Evolutionary conservation across 2,329 filamentous ascomycete species (phyloP), one percentile per base, ranked within the genome.

Genomic region (Exophiala viscosa): DNA sequence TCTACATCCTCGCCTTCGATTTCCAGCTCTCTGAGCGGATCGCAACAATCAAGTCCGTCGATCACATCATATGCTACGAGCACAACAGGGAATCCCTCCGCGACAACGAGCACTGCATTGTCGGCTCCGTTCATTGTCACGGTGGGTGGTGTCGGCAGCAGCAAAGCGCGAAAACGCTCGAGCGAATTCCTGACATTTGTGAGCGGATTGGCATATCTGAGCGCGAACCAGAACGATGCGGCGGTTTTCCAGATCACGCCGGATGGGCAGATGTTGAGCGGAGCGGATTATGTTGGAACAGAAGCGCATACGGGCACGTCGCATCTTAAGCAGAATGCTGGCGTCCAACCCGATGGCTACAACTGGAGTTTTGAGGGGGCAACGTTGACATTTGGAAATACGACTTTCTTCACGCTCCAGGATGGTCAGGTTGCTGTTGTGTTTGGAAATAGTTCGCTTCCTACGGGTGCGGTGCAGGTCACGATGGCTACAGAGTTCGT

Each of bases 121-220:
- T 50, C 54, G 28, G 48, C 45, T 18, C 50, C 50, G 0, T 57
- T 57, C 44, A 35, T 53, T 17, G 39, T 57, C 18, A 39, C 43
- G 33, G 44, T 51, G 23, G 45, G 39, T 14, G 49, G 45, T n/a
- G 13, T 48, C 23, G 38, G 42, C 42, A 28, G 17, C 42, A 28
- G 17, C 36, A 54, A 43, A 28, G 33, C 54, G 14, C 47, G 41
- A 15, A 40, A 32, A 15, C 54, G 54, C 8, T 44, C 43, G n/a
- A n/a, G 23, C 33, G 39, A 39, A 15, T 57, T 32, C 34, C 17
- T 57, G 5, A 51, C 47, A 4, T 54, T 52, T 33, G 36, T 32
- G 11, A 47, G 45, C 5, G 33, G 23, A 7, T 17, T 35, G 14
- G 54, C 54, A 32, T 54, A 41, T 45, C 40, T 54, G 13, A 36